A percentile compares a stretch with the other conserved stretches of the same genome.
Conservation (phyloP, 768 basidiomycete genomes). For the Kwoniella sp. region DNA sequence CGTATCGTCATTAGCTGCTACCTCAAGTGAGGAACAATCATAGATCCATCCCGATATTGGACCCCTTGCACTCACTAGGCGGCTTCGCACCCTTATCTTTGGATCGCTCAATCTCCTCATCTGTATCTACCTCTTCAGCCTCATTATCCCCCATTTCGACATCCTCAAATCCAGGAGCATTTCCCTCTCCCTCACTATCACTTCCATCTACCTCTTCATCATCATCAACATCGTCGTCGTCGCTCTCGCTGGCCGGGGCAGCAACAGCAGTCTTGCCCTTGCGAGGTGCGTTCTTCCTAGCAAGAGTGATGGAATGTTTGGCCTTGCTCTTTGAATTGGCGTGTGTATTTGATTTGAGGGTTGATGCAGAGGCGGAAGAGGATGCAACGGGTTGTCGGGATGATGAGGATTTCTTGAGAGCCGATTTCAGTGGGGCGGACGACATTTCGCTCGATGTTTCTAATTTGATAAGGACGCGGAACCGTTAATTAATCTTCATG, state of each 20-base stretch:
- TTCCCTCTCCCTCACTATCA: slow-evolving; percentile 33
- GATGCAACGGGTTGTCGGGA: neutral
- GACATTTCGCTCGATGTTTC: slow-evolving; percentile 12
- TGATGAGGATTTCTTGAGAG: slow-evolving; percentile 11
- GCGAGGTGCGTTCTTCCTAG: slow-evolving; percentile 5
- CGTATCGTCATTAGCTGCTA: no score
- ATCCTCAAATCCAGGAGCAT: slow-evolving; percentile 31
- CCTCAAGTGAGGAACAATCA: no score
- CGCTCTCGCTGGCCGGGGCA: neutral
- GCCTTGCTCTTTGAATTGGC: slow-evolving; percentile 11
- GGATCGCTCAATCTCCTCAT: slow-evolving; percentile 51
- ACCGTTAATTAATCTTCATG: no score
- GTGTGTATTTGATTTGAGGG: neutral
- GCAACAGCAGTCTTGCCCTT: slow-evolving; percentile 13
- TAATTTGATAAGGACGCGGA: no score
- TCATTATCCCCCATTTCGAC: slow-evolving; percentile 37
- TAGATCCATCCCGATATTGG: no score
- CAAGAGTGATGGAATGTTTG: slow-evolving; percentile 9
- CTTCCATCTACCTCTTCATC: slow-evolving; percentile 9
- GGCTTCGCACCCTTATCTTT: slow-evolving; percentile 41
- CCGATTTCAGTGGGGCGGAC: slow-evolving; percentile 17
- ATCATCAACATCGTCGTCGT: neutral
- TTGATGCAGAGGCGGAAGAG: neutral
- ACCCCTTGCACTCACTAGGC: neutral
- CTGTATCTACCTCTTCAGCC: slow-evolving; percentile 35